Base-by-base conservation (phyloP, 2,329 filamentous ascomycete species). In the Botrytis cinerea region DNA sequence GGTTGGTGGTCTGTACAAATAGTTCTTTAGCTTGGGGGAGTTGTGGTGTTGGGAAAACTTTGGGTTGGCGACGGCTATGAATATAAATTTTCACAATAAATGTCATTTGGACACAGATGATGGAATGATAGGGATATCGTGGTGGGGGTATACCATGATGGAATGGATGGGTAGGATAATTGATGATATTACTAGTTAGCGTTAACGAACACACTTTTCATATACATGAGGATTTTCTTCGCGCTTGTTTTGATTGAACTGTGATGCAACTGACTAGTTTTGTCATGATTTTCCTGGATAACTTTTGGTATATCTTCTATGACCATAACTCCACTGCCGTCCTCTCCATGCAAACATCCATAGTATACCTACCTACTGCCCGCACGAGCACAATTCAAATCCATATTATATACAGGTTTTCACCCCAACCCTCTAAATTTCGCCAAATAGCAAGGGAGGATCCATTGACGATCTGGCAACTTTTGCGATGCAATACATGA, bases 1-100 rank as follows among this genome's bases (percentile, higher is more conserved):
- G 73, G 74, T 75, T 74, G 73, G 48, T 71, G 71, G 59, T 57
- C 32, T 57, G 66, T 69, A 69, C 48, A 69, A 67, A 59, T 57
- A 43, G 40, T 57, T 32, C 40, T 68, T 57, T 57, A 45, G n/a
- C 48, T 57, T 69, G 60, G 59, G 64, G 79, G 79, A 77, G 78
- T 80, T 79, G 43, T 43, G 78, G 75, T 73, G 77, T 76, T 46
- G 38, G 35, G n/a, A 40, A 32, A 69, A 69, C 6, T 18, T 76
- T 45, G 71, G 71, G 75, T 69, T 35, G 71, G 57, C 46, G 69
- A 54, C 40, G 45, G 32, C 32, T 74, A 69, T 38, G 54, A 69
- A 61, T 48, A 69, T 69, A 35, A 45, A 32, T 28, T 57, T 57
- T 57, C 35, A 57, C 35, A 57, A 57, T n/a, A 12, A 4, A 69